phyloP scores from a whole-genome alignment of 2,329 filamentous ascomycete species.

The Dactylellina haptotyla region DNA sequence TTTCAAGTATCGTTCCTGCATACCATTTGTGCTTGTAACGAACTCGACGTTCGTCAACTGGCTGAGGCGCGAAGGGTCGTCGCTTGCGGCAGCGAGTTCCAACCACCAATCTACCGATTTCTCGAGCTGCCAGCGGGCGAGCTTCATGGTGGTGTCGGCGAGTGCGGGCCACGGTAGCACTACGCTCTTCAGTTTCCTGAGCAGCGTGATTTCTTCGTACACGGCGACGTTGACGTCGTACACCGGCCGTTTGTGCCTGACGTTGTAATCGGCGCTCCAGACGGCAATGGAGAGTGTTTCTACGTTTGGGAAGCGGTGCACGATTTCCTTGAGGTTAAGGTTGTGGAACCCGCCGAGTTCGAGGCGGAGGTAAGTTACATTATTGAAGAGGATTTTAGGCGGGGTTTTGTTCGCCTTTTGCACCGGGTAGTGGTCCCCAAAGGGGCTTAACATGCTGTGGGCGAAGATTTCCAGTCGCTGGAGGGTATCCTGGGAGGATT shows the following conservation, averaged over 20 bases:
- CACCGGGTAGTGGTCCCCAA: neutral
- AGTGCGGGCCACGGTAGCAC: neutral
- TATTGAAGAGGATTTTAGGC: neutral
- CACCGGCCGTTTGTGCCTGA: too few species aligned
- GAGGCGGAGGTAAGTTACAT: neutral
- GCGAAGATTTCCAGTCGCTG: neutral
- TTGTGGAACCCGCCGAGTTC: neutral
- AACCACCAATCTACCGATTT: neutral
- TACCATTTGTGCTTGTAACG: neutral
- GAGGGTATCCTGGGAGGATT: neutral
- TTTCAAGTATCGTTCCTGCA: neutral
- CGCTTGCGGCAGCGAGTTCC: neutral
- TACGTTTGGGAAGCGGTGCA: neutral
- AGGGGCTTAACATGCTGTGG: neutral
- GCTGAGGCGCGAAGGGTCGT: too few species aligned
- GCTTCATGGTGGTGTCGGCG: neutral
- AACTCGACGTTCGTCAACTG: neutral
- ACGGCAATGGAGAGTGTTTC: neutral
- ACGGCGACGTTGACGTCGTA: neutral
- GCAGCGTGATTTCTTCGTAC: neutral
- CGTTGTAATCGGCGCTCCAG: neutral
- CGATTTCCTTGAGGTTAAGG: neutral
- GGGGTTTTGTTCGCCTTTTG: neutral
- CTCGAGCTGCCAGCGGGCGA: neutral
- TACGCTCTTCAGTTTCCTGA: neutral